Percentiles rank a stretch among this genome's conserved stretches.
Conservation (phyloP, 1,284 basidiomycete genomes). For the Ceratobasidium papillatum region DNA sequence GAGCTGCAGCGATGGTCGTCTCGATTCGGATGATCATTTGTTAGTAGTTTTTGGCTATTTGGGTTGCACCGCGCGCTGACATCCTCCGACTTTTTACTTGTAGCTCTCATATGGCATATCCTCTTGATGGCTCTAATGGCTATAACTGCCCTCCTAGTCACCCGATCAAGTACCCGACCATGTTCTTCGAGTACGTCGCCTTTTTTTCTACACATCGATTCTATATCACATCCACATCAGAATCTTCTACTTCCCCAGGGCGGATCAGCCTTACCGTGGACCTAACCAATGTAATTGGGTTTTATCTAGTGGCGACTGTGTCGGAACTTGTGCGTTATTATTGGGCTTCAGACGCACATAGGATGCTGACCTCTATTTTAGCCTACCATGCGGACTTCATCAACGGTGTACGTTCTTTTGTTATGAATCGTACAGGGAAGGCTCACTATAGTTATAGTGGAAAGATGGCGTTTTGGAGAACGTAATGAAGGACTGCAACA, state of each 20-base stretch:
- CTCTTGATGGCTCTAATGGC: constrained; percentile 32
- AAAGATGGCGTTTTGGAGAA: not conserved
- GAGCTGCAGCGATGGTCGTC: constrained; percentile 34
- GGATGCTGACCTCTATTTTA: not conserved
- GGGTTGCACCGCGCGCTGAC: too few species aligned
- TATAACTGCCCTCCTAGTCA: constrained; percentile 34
- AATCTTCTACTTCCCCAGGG: constrained; percentile 29
- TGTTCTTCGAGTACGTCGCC: constrained; percentile 25
- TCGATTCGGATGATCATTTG: constrained; percentile 37
- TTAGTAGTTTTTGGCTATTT: not conserved
- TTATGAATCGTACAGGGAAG: too few species aligned
- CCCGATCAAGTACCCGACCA: constrained; percentile 30
- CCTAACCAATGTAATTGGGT: constrained; percentile 21
- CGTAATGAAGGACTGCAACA: constrained; percentile 4
- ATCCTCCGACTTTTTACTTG: not conserved
- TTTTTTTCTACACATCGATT: not conserved
- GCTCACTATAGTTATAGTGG: not conserved
- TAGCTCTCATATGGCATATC: constrained; percentile 30
- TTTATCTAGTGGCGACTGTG: constrained; percentile 19
- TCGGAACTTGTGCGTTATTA: not conserved
- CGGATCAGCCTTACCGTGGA: constrained; percentile 15
- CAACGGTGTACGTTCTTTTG: constrained; percentile 8
- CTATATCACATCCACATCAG: not conserved
- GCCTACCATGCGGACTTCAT: constrained; percentile 30
- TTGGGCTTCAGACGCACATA: not conserved